Conservation (phyloP, 1,284 basidiomycete species). For the Neolentinus lepideus region DNA sequence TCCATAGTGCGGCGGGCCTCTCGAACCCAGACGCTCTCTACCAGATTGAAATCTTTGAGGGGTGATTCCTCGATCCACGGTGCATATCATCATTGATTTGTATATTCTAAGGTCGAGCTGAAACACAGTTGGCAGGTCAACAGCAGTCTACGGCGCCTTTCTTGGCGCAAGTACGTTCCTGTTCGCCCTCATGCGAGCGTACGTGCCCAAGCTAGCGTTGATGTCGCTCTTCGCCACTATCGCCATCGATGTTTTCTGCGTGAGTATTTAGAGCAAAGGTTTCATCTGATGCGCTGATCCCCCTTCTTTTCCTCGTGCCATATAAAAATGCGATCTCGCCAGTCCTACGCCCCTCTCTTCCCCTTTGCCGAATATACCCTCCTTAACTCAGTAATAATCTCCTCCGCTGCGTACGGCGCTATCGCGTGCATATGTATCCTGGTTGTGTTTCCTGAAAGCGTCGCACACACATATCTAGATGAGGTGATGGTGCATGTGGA, state of each 20-base stretch:
- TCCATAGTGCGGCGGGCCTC: constrained; percentile 33
- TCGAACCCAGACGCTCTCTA: constrained; percentile 44
- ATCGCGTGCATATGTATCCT: constrained; percentile 49
- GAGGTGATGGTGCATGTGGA: constrained; percentile 26
- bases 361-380: constrained; percentile 61
- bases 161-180: constrained; percentile 59
- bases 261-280: no score
- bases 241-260: constrained; percentile 56
- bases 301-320: background rate
- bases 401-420: constrained; percentile 52
- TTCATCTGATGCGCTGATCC: no score
- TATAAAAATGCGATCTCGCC: background rate
- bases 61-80: constrained; percentile 60
- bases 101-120: no score
- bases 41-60: constrained; percentile 49
- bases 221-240: constrained; percentile 52
- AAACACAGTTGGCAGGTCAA: no score
- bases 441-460: constrained; percentile 68
- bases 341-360: constrained; percentile 53
- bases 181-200: constrained; percentile 54
- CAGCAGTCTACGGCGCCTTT: constrained; percentile 64
- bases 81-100: no score
- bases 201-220: constrained; percentile 52
- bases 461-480: constrained; percentile 44
- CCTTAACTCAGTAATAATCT: constrained; percentile 49